Percentiles rank a stretch among this genome's conserved stretches.
Evolutionary conservation across 2,329 filamentous ascomycete genomes (phyloP).

Genomic region (Westerdykella sp.): DNA sequence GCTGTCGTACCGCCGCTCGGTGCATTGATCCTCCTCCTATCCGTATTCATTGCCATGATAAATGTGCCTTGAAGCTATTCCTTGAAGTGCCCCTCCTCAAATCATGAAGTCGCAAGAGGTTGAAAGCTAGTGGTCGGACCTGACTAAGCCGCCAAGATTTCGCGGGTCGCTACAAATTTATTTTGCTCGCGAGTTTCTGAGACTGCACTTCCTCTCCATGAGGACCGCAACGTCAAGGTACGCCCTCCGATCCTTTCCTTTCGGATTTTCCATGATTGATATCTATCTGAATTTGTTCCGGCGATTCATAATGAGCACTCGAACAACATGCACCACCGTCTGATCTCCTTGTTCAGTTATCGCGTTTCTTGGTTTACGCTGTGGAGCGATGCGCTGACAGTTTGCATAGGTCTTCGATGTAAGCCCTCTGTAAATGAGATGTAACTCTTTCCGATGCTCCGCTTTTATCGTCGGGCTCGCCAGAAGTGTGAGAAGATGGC

Average conservation of each 20-base stretch:
- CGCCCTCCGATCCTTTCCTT: constrained; percentile 5
- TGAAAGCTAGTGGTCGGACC: constrained; percentile 18
- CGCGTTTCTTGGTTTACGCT: constrained; percentile 5
- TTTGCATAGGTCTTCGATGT: no score
- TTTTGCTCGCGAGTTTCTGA: constrained; percentile 22
- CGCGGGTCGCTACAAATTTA: constrained; percentile 8
- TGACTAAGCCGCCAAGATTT: constrained; percentile 20
- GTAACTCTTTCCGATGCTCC: no score
- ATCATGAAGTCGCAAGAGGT: constrained; percentile 8
- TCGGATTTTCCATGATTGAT: constrained; percentile 44
- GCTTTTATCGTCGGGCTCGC: no score
- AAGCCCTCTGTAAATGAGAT: no score
- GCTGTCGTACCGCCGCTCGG: constrained; percentile 70
- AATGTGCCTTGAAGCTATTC: constrained; percentile 4
- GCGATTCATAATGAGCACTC: constrained; percentile 50
- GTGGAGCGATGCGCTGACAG: no score
- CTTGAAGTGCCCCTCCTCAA: not conserved
- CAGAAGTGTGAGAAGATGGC: no score
- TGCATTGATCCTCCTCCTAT: constrained; percentile 85
- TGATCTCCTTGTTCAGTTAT: constrained; percentile 28
- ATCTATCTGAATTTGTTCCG: constrained; percentile 48
- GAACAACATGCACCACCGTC: constrained; percentile 60
- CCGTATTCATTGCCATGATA: constrained; percentile 37
- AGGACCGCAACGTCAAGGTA: constrained; percentile 14
- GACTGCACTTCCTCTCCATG: constrained; percentile 9